phyloP scores from a whole-genome alignment of 2,329 filamentous ascomycete species.

The Botryosphaeria dothidea region DNA sequence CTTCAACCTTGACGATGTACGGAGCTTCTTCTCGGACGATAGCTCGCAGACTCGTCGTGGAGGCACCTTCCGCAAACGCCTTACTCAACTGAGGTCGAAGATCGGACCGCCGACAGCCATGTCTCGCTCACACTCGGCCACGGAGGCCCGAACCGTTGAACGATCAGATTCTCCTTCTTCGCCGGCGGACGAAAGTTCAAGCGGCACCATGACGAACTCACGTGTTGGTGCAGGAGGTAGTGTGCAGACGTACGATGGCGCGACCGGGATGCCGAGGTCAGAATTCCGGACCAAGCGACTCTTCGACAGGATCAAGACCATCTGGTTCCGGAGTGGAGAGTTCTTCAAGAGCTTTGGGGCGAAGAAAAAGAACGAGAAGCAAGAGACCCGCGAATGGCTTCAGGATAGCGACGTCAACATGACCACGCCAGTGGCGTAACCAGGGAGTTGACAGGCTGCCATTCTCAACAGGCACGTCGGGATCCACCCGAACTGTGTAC shows the following conservation, averaged over 20 bases:
- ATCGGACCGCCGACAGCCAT: slow-evolving; percentile 17
- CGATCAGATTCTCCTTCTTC: background rate
- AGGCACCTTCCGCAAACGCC: slow-evolving; percentile 35
- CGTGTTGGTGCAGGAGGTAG: background rate
- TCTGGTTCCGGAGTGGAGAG: slow-evolving; percentile 32
- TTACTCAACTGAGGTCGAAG: slow-evolving; percentile 31
- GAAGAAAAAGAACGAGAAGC: slow-evolving; percentile 14
- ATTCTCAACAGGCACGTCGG: background rate
- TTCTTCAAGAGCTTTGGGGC: slow-evolving; percentile 29
- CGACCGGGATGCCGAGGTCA: slow-evolving; percentile 39
- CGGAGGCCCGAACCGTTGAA: slow-evolving; percentile 14
- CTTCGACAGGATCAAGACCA: slow-evolving; percentile 38
- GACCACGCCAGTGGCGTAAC: background rate
- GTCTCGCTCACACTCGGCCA: slow-evolving; percentile 21
- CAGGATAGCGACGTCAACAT: slow-evolving; percentile 18
- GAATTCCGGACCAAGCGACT: slow-evolving; percentile 43
- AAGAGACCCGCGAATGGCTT: slow-evolving; percentile 19
- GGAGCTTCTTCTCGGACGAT: slow-evolving; percentile 46
- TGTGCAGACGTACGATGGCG: slow-evolving; percentile 26
- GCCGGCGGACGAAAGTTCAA: background rate
- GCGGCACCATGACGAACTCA: background rate
- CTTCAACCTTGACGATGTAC: slow-evolving; percentile 40
- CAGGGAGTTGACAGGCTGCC: background rate
- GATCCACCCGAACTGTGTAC: background rate
- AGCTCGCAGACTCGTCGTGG: slow-evolving; percentile 26